Percentiles rank a stretch among this genome's conserved stretches.
phyloP scores from a whole-genome alignment of 2,329 filamentous ascomycete genomes.

The Thielaviopsis ethacetica region DNA sequence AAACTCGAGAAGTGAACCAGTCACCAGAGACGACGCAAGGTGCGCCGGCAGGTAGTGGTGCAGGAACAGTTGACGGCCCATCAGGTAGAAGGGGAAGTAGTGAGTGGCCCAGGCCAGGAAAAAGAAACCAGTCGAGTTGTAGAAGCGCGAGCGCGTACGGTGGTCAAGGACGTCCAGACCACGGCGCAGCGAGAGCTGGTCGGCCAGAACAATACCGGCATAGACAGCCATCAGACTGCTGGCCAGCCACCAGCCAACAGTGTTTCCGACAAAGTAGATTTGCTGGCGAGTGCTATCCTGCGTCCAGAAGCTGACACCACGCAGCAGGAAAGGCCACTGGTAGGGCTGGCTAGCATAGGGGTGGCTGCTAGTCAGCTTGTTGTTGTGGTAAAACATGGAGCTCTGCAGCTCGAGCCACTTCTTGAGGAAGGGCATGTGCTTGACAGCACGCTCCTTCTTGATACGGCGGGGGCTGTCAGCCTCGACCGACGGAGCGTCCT shows the following conservation, averaged over 20 bases:
- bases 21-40: constrained; percentile 75
- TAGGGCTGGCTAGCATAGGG: constrained; percentile 90
- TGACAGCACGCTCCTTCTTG: constrained; percentile 64
- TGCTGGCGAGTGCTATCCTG: constrained; percentile 88
- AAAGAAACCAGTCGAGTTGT: constrained; percentile 98
- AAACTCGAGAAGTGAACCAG: constrained; percentile 85
- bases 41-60: constrained; percentile 96
- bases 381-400: constrained; percentile 99
- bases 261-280: constrained; percentile 97
- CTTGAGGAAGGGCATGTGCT: constrained; percentile 69
- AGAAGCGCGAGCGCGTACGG: constrained; percentile 86
- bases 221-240: constrained; percentile 88
- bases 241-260: constrained; percentile 91
- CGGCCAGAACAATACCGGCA: constrained; percentile 76
- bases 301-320: constrained; percentile 98
- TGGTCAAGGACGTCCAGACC: constrained; percentile 85
- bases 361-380: constrained; percentile 89
- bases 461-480: constrained; percentile 55
- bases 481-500: constrained; percentile 71
- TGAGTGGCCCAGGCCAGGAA: constrained; percentile 96
- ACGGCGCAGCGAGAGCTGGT: constrained; percentile 83
- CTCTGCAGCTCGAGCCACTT: constrained; percentile 96
- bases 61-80: constrained; percentile 94
- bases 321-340: constrained; percentile 93
- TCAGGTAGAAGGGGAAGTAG: constrained; percentile 93